Evolutionary conservation across 2,329 filamentous ascomycete genomes (phyloP), one percentile per base, ranked within the genome.

Genomic region (Diaporthe sp.): DNA sequence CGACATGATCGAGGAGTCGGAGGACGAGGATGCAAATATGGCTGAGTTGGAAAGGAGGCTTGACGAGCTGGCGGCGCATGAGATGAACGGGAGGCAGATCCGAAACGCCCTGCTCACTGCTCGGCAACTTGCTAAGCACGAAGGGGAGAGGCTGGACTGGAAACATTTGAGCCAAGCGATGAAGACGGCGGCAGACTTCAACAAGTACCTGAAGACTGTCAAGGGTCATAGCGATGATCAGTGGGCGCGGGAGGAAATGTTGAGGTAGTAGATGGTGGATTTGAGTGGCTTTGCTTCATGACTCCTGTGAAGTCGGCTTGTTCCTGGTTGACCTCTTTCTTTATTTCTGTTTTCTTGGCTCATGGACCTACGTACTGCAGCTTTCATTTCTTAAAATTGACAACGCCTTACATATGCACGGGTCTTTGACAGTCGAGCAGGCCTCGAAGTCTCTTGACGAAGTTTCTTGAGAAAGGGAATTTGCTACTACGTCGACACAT

Each of bases 111-210:
- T 72, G n/a, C 39, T 61, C 8, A 72, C 70, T 2, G 70, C 70
- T 8, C 34, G 70, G 15, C 53, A 61, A 25, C 72, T 74, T 25
- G 72, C 72, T 6, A 76, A 79, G 34, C 72, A 78, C 22, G 49
- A 73, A 19, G 62, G 74, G 1, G 78, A 78, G 34, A 61, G 75
- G 15, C 58, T 79, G 61, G 77, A 78, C 10, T 79, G 77, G 75
- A 58, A 76, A 17, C 76, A 79, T n/a, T 31, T 79, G 28, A 77
- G 70, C 8, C 77, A 79, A 55, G 78, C 78, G 4, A 79, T 79
- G 9, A 77, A 77, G 62, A 79, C 75, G 1, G 73, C 78, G 5
- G 71, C 74, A n/a, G 73, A 76, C 17, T 79, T 79, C 58, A 78
- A 78, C 44, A 77, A 78, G 62, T 79, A 79, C 22, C 53, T 79